Evolutionary conservation across 2,329 filamentous ascomycete species (phyloP).

Genomic region (Juglanconis sp.): DNA sequence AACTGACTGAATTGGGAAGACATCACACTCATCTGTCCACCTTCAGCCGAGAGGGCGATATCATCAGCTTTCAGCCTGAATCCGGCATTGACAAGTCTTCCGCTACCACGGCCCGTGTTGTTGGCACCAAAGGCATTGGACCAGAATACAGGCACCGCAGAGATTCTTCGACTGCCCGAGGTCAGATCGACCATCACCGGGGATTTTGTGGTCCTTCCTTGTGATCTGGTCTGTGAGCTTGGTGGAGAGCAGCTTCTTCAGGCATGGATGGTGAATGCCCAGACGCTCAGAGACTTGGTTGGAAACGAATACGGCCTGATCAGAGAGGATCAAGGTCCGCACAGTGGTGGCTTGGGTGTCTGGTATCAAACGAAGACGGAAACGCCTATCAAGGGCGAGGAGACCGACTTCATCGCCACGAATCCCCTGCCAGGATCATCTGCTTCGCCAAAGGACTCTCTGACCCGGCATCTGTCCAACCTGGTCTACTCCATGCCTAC

Average conservation of each 20-base stretch:
- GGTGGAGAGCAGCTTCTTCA: slow-evolving; percentile 79
- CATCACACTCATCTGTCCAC: slow-evolving; percentile 62
- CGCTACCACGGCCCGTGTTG: slow-evolving; percentile 69
- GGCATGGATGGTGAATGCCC: slow-evolving; percentile 86
- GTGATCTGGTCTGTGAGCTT: slow-evolving; percentile 88
- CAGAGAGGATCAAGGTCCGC: slow-evolving; percentile 31
- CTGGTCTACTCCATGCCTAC: slow-evolving; percentile 85
- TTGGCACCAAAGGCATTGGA: slow-evolving; percentile 73
- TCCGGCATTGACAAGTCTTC: slow-evolving; percentile 71
- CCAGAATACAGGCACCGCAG: slow-evolving; percentile 83
- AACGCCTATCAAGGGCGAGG: slow-evolving; percentile 78
- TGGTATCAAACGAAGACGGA: slow-evolving; percentile 85
- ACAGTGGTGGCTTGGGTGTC: slow-evolving; percentile 77
- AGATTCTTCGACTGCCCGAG: slow-evolving; percentile 81
- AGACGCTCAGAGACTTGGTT: slow-evolving; percentile 62
- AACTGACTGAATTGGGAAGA: slow-evolving; percentile 36
- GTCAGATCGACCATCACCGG: slow-evolving; percentile 73
- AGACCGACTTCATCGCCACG: slow-evolving; percentile 87
- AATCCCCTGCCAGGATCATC: slow-evolving; percentile 61
- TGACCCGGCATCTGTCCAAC: slow-evolving; percentile 68
- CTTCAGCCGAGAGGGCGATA: slow-evolving; percentile 64
- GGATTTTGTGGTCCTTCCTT: slow-evolving; percentile 89
- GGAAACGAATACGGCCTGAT: slow-evolving; percentile 38
- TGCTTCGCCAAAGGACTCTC: slow-evolving; percentile 58
- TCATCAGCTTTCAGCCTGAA: slow-evolving; percentile 71